Percentiles rank a stretch among this genome's conserved stretches.
phyloP scores from a whole-genome alignment of 2,329 filamentous ascomycete genomes.

The Clarireedia sp. region DNA sequence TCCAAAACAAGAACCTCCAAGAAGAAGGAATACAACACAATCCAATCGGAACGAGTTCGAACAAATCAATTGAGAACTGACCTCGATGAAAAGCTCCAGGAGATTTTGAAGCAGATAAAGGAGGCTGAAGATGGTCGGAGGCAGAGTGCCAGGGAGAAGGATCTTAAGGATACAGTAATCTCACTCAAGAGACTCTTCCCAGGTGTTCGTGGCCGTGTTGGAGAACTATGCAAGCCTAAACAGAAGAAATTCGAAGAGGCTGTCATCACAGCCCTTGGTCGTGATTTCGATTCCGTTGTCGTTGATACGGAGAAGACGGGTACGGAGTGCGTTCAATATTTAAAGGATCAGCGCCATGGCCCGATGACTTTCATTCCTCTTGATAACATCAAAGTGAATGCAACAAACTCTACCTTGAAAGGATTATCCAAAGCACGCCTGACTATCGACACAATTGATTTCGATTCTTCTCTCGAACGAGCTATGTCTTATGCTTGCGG shows the following conservation, averaged over 20 bases:
- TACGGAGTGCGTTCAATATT: constrained; percentile 86
- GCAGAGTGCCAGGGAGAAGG: constrained; percentile 73
- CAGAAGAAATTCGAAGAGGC: constrained; percentile 95
- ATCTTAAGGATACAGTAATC: constrained; percentile 74
- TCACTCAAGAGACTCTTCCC: constrained; percentile 86
- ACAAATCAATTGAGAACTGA: constrained; percentile 78
- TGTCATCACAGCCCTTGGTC: constrained; percentile 82
- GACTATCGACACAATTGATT: constrained; percentile 94
- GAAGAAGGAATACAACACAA: constrained; percentile 81
- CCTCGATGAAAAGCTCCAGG: constrained; percentile 83
- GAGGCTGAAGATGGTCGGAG: constrained; percentile 80
- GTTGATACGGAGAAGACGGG: constrained; percentile 94
- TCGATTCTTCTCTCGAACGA: constrained; percentile 77
- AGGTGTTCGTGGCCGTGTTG: constrained; percentile 82
- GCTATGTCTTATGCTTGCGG: constrained; percentile 94
- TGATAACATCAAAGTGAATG: constrained; percentile 93
- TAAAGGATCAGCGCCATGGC: constrained; percentile 80
- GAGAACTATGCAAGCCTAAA: constrained; percentile 89
- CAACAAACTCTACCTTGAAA: constrained; percentile 83
- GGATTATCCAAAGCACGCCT: constrained; percentile 78
- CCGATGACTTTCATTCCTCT: constrained; percentile 93
- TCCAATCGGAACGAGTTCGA: constrained; percentile 75
- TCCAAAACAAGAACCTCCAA: constrained; percentile 73
- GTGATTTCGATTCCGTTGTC: constrained; percentile 88
- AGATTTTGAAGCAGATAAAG: constrained; percentile 69